A percentile compares a stretch with the other conserved stretches of the same genome.
phyloP scores from a whole-genome alignment of 2,329 filamentous ascomycete species.

The Scedosporium aurantiacum region DNA sequence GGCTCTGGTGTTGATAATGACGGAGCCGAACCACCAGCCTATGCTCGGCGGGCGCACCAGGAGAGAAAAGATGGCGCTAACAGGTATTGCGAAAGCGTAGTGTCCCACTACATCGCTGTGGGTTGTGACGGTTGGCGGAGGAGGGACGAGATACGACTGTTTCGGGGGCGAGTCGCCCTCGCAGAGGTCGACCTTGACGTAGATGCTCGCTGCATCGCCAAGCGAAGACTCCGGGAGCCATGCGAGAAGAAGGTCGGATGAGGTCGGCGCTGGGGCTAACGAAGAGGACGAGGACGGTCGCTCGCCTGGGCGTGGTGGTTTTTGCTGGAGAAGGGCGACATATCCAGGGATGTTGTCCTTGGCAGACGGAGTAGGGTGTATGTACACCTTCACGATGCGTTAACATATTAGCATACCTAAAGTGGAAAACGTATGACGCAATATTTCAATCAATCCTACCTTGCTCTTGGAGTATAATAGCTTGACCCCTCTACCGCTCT shows the following conservation, averaged over 20 bases:
- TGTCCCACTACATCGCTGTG: slow-evolving; percentile 61
- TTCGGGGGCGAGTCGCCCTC: slow-evolving; percentile 71
- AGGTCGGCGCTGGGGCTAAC: slow-evolving; percentile 30
- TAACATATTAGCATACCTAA: background rate
- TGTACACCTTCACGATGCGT: slow-evolving; percentile 58
- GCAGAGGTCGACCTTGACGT: slow-evolving; percentile 88
- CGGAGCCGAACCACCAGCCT: slow-evolving; percentile 96
- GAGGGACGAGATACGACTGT: slow-evolving; percentile 83
- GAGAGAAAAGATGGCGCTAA: slow-evolving; percentile 83
- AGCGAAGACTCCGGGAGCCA: slow-evolving; percentile 89
- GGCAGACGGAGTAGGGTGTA: slow-evolving; percentile 83
- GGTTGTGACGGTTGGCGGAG: slow-evolving; percentile 74
- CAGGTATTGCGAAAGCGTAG: slow-evolving; percentile 84
- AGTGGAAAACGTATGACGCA: background rate
- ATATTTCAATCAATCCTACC: slow-evolving; percentile 33
- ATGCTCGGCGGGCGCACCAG: slow-evolving; percentile 83
- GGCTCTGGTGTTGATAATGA: slow-evolving; percentile 82
- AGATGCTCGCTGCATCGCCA: slow-evolving; percentile 75
- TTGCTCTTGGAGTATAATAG: slow-evolving; percentile 95
- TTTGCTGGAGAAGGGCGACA: slow-evolving; percentile 87
- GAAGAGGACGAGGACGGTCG: slow-evolving; percentile 23
- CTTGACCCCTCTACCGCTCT: slow-evolving; percentile 75
- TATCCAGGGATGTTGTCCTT: slow-evolving; percentile 96
- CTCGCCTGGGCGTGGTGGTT: slow-evolving; percentile 35
- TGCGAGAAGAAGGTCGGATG: slow-evolving; percentile 72